These are phyloP conservation scores for Coemansia sp. DNA, from an alignment of 192 early-diverging fungal genomes.

Conservation along the genomic window DNA sequence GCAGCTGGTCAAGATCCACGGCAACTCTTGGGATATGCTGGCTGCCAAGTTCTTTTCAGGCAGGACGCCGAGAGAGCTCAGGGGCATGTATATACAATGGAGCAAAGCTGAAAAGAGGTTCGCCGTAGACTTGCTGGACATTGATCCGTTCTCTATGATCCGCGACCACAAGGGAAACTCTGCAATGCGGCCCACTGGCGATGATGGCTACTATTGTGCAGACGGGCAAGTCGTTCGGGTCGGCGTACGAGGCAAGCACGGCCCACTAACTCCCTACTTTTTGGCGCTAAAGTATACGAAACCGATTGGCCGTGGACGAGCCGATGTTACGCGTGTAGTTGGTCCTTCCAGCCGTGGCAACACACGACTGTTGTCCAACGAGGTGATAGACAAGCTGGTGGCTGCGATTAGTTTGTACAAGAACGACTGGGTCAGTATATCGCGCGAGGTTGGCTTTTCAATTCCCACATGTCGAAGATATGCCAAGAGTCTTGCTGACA, in stretches of 20 bases:
- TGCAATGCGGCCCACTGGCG: slow-evolving; percentile 43
- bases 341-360: not conserved
- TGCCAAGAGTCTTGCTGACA: slow-evolving; percentile 18
- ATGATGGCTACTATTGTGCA: slow-evolving; percentile 35
- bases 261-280: slow-evolving; percentile 33
- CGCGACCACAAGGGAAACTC: slow-evolving; percentile 23
- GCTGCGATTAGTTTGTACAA: slow-evolving; percentile 27
- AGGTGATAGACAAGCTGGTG: slow-evolving; percentile 35
- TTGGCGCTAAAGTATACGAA: slow-evolving; percentile 19
- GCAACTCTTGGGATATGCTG: slow-evolving; percentile 29
- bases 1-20: slow-evolving; percentile 25
- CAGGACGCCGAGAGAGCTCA: slow-evolving; percentile 5
- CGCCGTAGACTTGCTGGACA: slow-evolving; percentile 19
- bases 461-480: slow-evolving; percentile 22
- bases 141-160: slow-evolving; percentile 41
- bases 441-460: slow-evolving; percentile 33
- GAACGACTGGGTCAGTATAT: slow-evolving; percentile 52
- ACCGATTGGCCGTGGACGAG: not conserved
- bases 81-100: slow-evolving; percentile 25
- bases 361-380: slow-evolving; percentile 1
- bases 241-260: not conserved
- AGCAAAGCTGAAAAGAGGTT: slow-evolving; percentile 16
- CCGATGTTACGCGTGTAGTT: slow-evolving; percentile 4
- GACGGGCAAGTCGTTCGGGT: slow-evolving; percentile 26
- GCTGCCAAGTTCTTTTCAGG: slow-evolving; percentile 22